phyloP scores from a whole-genome alignment of 176 grass and related monocot genomes.

The Secale cereale region DNA sequence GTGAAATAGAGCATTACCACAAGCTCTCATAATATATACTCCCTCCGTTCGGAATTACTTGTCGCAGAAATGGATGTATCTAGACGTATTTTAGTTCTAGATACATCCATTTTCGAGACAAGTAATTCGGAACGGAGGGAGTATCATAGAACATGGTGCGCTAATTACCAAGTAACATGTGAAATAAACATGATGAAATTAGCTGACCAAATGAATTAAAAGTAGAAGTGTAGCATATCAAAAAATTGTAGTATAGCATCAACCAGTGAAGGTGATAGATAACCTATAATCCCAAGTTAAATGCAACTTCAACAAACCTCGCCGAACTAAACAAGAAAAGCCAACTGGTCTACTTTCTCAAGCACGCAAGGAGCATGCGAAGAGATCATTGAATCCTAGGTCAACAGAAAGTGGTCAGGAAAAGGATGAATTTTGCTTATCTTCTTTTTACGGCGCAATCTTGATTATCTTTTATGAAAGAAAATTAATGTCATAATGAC shows the following conservation, averaged over 20 bases:
- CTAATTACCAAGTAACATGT: conserved; percentile 11
- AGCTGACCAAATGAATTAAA: background rate
- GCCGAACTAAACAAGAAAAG: background rate
- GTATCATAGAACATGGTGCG: background rate
- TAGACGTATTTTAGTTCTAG: no score
- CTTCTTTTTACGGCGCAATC: background rate
- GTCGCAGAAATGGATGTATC: no score
- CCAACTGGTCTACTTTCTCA: background rate
- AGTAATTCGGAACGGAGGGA: no score
- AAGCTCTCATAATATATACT: conserved; percentile 1
- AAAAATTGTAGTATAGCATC: background rate
- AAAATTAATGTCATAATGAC: background rate
- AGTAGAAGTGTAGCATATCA: background rate
- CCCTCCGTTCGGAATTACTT: no score
- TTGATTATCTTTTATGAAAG: background rate
- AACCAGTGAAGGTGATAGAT: background rate
- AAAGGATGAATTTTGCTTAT: background rate
- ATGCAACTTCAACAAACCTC: background rate
- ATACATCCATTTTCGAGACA: no score
- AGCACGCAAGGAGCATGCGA: background rate
- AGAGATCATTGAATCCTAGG: background rate
- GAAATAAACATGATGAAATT: background rate
- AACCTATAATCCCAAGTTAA: background rate
- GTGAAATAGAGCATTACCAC: background rate
- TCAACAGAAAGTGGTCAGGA: background rate